A percentile compares a stretch with the other conserved stretches of the same genome.
Conservation (phyloP, 371 early-diverging fungal genomes). For the Funneliformis caledonium region DNA sequence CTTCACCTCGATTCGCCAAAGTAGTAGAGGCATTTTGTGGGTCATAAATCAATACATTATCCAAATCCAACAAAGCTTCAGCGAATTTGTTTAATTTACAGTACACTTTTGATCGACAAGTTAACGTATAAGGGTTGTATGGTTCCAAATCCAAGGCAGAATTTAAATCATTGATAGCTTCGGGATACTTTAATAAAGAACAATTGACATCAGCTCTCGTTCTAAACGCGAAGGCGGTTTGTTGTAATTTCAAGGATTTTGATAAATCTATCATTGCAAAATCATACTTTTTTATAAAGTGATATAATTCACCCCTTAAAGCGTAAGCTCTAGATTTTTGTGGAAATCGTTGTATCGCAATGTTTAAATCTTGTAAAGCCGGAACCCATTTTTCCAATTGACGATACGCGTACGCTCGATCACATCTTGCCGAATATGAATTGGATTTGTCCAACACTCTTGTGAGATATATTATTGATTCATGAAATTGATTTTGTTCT, state of each 20-base stretch:
- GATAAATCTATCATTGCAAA: conserved; percentile 6
- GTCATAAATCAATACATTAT: not conserved
- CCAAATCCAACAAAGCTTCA: conserved; percentile 30
- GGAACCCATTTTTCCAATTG: not conserved
- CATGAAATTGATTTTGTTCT: not conserved
- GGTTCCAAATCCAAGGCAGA: conserved; percentile 1
- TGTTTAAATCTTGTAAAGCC: conserved; percentile 25
- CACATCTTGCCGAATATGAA: conserved; percentile 31
- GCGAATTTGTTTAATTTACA: not conserved
- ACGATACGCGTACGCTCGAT: conserved; percentile 25
- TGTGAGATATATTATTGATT: conserved; percentile 30
- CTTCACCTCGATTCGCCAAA: conserved; percentile 30
- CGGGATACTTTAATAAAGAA: not conserved
- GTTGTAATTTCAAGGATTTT: conserved; percentile 23
- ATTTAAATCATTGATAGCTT: conserved; percentile 34
- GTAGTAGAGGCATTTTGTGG: not conserved
- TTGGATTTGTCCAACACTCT: not conserved
- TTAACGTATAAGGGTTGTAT: not conserved
- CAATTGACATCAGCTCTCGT: conserved; percentile 6
- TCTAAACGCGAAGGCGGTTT: conserved; percentile 12
- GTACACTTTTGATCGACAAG: conserved; percentile 23
- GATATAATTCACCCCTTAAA: conserved; percentile 8
- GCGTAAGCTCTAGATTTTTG: conserved; percentile 2
- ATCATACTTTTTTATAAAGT: not conserved
- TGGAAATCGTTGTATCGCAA: not conserved